Conservation (phyloP, 2,329 filamentous ascomycete genomes). For the Botrytis tulipae region DNA sequence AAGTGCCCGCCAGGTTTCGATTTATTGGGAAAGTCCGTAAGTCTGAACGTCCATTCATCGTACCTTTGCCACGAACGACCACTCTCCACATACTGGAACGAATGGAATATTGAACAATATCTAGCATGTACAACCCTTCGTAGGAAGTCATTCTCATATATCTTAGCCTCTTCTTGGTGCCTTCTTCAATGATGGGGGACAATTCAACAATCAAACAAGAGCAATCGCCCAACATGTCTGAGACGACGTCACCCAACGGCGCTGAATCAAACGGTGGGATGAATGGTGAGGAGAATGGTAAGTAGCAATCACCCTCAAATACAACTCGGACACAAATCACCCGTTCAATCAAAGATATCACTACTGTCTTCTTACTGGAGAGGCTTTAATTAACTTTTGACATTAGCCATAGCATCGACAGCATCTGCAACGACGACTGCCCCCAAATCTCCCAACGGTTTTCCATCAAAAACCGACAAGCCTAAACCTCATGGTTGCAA, state of each 20-base stretch:
- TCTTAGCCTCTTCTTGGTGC: slow-evolving; percentile 22
- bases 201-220: slow-evolving; percentile 32
- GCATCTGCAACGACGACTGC: slow-evolving; percentile 22
- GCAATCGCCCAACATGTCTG: slow-evolving; percentile 35
- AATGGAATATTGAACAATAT: slow-evolving; percentile 30
- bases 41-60: slow-evolving; percentile 26
- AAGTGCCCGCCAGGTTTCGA: slow-evolving; percentile 28
- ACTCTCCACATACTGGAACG: slow-evolving; percentile 24
- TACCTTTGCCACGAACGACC: slow-evolving; percentile 29
- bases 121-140: slow-evolving; percentile 33
- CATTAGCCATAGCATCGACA: slow-evolving; percentile 20
- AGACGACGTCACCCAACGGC: slow-evolving; percentile 35
- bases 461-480: slow-evolving; percentile 94
- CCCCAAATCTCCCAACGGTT: slow-evolving; percentile 35
- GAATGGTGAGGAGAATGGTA: slow-evolving; percentile 37
- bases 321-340: neutral
- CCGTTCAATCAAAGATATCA: neutral
- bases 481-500: slow-evolving; percentile 90
- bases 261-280: slow-evolving; percentile 31
- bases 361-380: neutral
- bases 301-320: slow-evolving; percentile 19
- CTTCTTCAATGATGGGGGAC: slow-evolving; percentile 31
- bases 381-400: neutral
- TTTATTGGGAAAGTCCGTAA: slow-evolving; percentile 34
- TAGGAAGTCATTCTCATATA: slow-evolving; percentile 28